Evolutionary conservation across 768 basidiomycete genomes (phyloP).

Genomic region (Coprinopsis marcescibilis): DNA sequence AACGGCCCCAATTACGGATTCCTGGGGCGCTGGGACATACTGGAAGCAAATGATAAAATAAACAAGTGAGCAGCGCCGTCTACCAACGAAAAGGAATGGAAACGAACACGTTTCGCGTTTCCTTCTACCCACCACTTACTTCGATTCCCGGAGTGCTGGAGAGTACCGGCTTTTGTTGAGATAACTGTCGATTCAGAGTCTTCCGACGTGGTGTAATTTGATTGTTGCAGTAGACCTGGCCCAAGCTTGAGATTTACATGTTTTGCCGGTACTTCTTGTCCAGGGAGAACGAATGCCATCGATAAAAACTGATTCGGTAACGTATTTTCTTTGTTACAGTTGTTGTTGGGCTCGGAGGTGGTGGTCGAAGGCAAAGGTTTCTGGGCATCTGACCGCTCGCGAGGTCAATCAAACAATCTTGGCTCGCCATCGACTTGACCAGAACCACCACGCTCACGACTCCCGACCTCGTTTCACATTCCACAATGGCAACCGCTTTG

Average conservation of each 20-base stretch:
- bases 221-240: constrained; percentile 65
- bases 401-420: too few species aligned
- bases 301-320: too few species aligned
- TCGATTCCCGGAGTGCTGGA: constrained; percentile 65
- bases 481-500: too few species aligned
- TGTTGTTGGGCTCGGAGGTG: too few species aligned
- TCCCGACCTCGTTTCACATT: too few species aligned
- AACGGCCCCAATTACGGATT: constrained; percentile 83
- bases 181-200: constrained; percentile 30
- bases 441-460: too few species aligned
- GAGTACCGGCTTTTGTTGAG: constrained; percentile 64
- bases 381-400: too few species aligned
- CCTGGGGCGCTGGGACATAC: constrained; percentile 90
- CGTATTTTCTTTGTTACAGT: too few species aligned
- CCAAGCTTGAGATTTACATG: constrained; percentile 83
- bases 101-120: constrained; percentile 76
- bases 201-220: constrained; percentile 21
- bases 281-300: constrained; percentile 67
- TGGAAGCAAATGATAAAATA: constrained; percentile 24
- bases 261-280: constrained; percentile 68
- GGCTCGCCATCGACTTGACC: too few species aligned
- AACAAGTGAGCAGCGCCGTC: constrained; percentile 4
- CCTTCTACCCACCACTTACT: constrained; percentile 88
- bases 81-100: constrained; percentile 8
- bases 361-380: too few species aligned